phyloP scores from a whole-genome alignment of 2,329 filamentous ascomycete species.

The Didymella segeticola region DNA sequence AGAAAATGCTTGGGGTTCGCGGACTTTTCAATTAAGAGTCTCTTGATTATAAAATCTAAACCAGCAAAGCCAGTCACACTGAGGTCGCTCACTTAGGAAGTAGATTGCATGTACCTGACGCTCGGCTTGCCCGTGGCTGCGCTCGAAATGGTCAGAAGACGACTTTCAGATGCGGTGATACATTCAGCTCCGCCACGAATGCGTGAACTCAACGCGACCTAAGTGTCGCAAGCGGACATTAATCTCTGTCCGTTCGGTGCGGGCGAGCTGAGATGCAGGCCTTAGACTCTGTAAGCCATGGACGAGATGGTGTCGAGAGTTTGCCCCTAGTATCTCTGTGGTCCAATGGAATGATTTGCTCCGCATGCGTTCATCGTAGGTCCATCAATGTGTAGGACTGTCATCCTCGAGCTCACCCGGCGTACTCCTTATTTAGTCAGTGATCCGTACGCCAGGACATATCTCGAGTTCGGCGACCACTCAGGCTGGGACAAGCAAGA shows the following conservation, averaged over 20 bases:
- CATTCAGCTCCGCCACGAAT: slow-evolving; percentile 6
- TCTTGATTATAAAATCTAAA: background rate
- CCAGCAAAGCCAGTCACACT: background rate
- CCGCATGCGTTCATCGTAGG: background rate
- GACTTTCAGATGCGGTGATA: background rate
- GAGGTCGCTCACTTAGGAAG: background rate
- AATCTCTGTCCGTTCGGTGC: background rate
- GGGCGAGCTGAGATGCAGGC: background rate
- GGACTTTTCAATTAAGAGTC: no score
- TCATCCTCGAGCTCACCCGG: no score
- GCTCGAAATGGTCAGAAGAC: background rate
- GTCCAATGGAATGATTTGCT: background rate
- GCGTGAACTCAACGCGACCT: background rate
- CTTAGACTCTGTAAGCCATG: background rate
- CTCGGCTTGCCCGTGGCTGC: slow-evolving; percentile 1
- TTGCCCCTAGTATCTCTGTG: background rate
- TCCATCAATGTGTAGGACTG: no score
- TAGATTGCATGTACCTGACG: background rate
- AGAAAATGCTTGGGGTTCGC: background rate
- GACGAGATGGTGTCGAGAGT: background rate
- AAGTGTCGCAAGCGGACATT: background rate
- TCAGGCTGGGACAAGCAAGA: background rate
- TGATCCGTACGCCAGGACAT: background rate
- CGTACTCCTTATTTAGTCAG: no score
- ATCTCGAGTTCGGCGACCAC: background rate